phyloP scores from a whole-genome alignment of 2,329 filamentous ascomycete genomes.

The Xylariaceae sp. region DNA sequence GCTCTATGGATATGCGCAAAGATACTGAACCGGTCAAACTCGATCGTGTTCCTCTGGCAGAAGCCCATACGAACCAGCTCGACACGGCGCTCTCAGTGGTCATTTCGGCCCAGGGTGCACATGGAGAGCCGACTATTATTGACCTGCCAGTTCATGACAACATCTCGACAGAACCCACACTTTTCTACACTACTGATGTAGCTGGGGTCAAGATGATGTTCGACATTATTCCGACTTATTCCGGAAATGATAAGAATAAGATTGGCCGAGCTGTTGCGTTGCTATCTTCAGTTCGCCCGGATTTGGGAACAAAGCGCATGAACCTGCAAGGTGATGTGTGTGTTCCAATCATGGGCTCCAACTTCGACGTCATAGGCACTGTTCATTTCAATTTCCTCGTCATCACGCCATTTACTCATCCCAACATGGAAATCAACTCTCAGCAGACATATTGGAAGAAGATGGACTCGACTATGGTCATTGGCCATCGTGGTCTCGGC shows the following conservation, averaged over 20 bases:
- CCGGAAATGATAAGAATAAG: constrained; percentile 81
- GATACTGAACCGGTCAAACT: constrained; percentile 75
- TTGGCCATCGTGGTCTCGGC: constrained; percentile 70
- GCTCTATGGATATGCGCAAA: constrained; percentile 91
- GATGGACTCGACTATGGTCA: constrained; percentile 79
- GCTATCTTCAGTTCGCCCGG: constrained; percentile 79
- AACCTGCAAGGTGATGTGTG: constrained; percentile 88
- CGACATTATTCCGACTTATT: constrained; percentile 93
- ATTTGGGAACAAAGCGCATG: constrained; percentile 80
- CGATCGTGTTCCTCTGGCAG: constrained; percentile 79
- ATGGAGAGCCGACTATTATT: constrained; percentile 82
- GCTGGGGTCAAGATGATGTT: constrained; percentile 85
- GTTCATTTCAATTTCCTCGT: constrained; percentile 97
- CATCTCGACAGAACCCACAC: constrained; percentile 87
- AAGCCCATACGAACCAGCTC: constrained; percentile 87
- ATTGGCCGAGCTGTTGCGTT: constrained; percentile 87
- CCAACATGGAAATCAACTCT: constrained; percentile 87
- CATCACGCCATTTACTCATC: constrained; percentile 90
- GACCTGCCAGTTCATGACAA: constrained; percentile 93
- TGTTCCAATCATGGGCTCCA: constrained; percentile 82
- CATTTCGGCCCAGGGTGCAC: constrained; percentile 78
- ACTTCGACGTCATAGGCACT: constrained; percentile 83
- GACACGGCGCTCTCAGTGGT: constrained; percentile 92
- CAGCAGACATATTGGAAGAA: constrained; percentile 97
- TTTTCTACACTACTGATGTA: constrained; percentile 76